These are phyloP conservation scores for Venturia asperata DNA, from an alignment of 2,329 filamentous ascomycete genomes.

Conservation along the genomic window DNA sequence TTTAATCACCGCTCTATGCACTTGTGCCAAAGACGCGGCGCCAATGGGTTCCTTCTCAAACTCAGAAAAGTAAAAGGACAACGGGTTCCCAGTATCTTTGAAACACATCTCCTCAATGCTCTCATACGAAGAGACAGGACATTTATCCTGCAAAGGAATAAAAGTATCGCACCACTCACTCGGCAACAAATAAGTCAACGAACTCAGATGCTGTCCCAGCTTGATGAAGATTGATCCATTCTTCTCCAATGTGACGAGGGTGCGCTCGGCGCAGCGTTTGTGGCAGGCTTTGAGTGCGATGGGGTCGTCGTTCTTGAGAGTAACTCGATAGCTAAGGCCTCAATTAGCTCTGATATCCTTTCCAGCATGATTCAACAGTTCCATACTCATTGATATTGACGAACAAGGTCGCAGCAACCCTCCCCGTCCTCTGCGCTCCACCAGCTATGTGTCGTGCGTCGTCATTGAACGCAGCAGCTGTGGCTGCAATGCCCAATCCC, in stretches of 20 bases:
- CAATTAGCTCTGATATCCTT: not conserved
- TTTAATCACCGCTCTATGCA: conserved; percentile 78
- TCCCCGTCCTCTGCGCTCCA: conserved; percentile 67
- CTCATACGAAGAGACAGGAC: conserved; percentile 81
- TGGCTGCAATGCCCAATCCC: conserved; percentile 28
- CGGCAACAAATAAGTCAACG: conserved; percentile 90
- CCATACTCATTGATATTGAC: conserved; percentile 83
- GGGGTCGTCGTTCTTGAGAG: conserved; percentile 65
- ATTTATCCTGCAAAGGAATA: conserved; percentile 90
- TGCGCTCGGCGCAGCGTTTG: conserved; percentile 83
- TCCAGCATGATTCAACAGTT: conserved; percentile 4
- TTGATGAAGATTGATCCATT: conserved; percentile 99
- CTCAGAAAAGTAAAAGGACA: conserved; percentile 78
- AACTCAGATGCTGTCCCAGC: conserved; percentile 89
- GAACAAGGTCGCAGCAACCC: conserved; percentile 67
- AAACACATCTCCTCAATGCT: conserved; percentile 83
- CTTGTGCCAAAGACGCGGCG: conserved; percentile 88
- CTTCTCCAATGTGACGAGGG: conserved; percentile 79
- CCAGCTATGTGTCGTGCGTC: conserved; percentile 71
- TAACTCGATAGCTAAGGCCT: conserved; percentile 68
- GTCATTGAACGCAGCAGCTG: conserved; percentile 47
- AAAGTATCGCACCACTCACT: conserved; percentile 93
- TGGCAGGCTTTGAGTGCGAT: conserved; percentile 72
- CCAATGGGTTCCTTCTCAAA: conserved; percentile 79
- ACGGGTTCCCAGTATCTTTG: conserved; percentile 68